Conservation (phyloP, 129 eudicot genomes). For the Centrapalus pauciflorus region DNA sequence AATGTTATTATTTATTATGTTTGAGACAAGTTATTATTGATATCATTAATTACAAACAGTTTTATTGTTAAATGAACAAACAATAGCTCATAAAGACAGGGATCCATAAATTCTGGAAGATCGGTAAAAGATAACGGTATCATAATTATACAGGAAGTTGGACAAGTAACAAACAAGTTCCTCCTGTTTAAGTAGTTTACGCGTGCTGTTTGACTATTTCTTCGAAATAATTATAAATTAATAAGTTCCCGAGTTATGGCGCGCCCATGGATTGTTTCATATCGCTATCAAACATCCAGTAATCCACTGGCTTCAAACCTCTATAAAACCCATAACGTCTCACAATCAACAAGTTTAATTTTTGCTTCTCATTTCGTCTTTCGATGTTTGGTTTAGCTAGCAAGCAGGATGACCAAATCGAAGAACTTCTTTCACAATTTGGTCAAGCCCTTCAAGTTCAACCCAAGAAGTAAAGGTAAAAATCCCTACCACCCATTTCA, state of each 20-base stretch:
- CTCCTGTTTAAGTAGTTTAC: neutral
- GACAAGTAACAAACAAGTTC: too few relatives aligned
- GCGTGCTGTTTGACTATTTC: slow-evolving; percentile 13
- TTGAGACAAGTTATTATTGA: too few relatives aligned
- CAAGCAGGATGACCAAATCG: slow-evolving; percentile 49
- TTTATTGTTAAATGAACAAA: too few relatives aligned
- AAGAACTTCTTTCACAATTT: slow-evolving; percentile 36
- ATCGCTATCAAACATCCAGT: neutral
- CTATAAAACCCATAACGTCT: neutral
- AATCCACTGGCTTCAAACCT: neutral
- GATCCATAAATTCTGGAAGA: too few relatives aligned
- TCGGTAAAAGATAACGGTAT: too few relatives aligned
- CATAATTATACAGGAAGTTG: too few relatives aligned
- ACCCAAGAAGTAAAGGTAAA: slow-evolving; percentile 41
- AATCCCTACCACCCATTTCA: neutral
- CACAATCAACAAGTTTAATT: neutral
- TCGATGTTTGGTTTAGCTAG: slow-evolving; percentile 7
- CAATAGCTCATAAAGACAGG: too few relatives aligned
- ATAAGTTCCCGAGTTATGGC: neutral
- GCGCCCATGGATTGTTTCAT: too few relatives aligned
- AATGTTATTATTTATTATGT: too few relatives aligned
- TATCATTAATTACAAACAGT: too few relatives aligned
- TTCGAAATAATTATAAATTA: neutral
- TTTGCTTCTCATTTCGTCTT: neutral
- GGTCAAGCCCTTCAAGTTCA: slow-evolving; percentile 40